Conservation (phyloP, 768 basidiomycete species). For the Rhodotorula paludigena region DNA sequence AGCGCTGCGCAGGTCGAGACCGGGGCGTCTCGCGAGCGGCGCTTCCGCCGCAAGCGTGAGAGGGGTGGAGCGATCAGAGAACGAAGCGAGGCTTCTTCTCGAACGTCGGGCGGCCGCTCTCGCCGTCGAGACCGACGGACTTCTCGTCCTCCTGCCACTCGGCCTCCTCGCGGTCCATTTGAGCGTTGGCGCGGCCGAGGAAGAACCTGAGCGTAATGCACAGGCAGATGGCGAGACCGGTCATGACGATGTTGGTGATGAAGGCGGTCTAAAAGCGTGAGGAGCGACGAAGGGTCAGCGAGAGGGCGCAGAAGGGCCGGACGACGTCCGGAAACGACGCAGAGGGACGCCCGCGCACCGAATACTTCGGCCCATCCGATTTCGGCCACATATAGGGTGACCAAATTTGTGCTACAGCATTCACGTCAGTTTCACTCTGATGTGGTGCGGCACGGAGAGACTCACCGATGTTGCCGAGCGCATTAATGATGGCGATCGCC, state of each 20-base stretch:
- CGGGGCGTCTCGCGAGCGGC: no score
- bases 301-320: neutral
- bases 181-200: conserved; percentile 37
- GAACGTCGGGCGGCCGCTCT: neutral
- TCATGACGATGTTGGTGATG: conserved; percentile 12
- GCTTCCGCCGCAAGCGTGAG: no score
- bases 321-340: neutral
- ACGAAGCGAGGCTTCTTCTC: conserved; percentile 23
- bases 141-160: conserved; percentile 4
- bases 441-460: neutral
- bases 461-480: conserved; percentile 1
- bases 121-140: neutral
- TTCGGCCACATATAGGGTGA: conserved; percentile 42
- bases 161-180: conserved; percentile 37
- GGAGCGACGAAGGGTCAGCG: conserved; percentile 11
- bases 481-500: conserved; percentile 19
- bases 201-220: conserved; percentile 36
- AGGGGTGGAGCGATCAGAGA: conserved; percentile 3
- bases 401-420: conserved; percentile 44
- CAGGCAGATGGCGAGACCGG: neutral
- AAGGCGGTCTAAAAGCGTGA: conserved; percentile 14
- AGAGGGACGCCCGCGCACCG: conserved; percentile 12
- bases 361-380: conserved; percentile 37
- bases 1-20: no score
- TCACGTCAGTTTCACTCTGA: conserved; percentile 11